Evolutionary conservation across 192 early-diverging fungal genomes (phyloP), one percentile per base, ranked within the genome.

Genomic region (Backusella circina): DNA sequence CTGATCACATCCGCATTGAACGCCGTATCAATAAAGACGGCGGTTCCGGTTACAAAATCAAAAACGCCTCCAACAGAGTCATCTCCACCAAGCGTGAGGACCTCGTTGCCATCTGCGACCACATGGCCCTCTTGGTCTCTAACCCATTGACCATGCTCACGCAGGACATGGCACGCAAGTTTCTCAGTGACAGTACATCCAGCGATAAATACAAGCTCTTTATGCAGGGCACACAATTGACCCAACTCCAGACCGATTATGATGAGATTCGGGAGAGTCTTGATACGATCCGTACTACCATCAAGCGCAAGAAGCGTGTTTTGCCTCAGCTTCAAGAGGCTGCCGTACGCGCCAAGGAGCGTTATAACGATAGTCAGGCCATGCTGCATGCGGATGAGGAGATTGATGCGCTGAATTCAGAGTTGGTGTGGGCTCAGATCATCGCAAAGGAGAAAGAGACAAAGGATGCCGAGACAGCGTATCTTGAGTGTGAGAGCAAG

Each of bases 151-250:
- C 93, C 71, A 90, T 98, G 16, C 90, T 99, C 10, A 95, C 92
- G 1, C 98, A 99, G 74, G 98, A 98, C 70, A 91, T 93, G 5
- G 97, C 98, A 8, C 88, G 94, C 30, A 90, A 92, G 84, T 98
- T 99, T 67, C 84, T 99, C 15, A 89, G 90, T 33, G 90, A 90
- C 54, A 93, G 90, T 41, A 92, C 92, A 16, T 76, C 94, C 1
- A 85, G 92, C 68, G 95, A 96, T 37, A 98, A 97, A 85, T 99
- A 98, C 86, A 91, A 87, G 80, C 95, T 97, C 66, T 99, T 97
- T 70, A 84, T 93, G 76, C 91, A 89, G 65, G 97, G 96, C 61
- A 97, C 96, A 1, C 93, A 93, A 78, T 83, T 99, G 18, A 82
- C 84, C 7, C 93, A 95, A 79, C 86, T 99, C 15, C 86, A 85